Conservation (phyloP, 305 asterid species). For the Solanum chacoense region DNA sequence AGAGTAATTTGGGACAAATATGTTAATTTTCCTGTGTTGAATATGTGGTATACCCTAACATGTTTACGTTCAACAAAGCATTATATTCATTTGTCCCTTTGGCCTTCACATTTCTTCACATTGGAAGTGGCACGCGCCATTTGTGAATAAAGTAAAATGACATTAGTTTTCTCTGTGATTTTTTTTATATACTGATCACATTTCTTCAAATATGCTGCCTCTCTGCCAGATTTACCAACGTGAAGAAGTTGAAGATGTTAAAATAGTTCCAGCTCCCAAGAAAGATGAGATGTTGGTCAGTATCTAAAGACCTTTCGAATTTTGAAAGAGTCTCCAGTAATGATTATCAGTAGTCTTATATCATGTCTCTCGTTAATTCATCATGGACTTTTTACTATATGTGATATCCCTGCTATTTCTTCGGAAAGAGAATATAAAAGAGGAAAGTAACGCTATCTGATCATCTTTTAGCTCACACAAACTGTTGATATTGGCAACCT, state of each 20-base stretch:
- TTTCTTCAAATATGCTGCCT: not conserved
- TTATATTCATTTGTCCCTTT: not conserved
- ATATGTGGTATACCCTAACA: not conserved
- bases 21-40: not conserved
- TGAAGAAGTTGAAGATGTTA: conserved; percentile 65
- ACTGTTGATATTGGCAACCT: not conserved
- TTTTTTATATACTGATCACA: not conserved
- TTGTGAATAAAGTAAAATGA: not conserved
- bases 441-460: not conserved
- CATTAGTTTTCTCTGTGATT: not conserved
- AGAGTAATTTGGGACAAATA: not conserved
- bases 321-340: not conserved
- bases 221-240: conserved; percentile 61
- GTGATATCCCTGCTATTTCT: not conserved
- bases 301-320: conserved; percentile 10
- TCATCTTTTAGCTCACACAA: not conserved
- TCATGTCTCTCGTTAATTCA: not conserved
- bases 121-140: not conserved
- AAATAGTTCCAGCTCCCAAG: conserved; percentile 48
- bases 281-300: conserved; percentile 60
- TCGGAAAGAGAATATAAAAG: not conserved
- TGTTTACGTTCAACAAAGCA: not conserved
- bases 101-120: not conserved
- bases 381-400: not conserved
- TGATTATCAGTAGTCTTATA: not conserved